These are phyloP conservation scores for Thraustotheca clavata DNA, from an alignment of 352 stramenopile species.

Conservation along the genomic window DNA sequence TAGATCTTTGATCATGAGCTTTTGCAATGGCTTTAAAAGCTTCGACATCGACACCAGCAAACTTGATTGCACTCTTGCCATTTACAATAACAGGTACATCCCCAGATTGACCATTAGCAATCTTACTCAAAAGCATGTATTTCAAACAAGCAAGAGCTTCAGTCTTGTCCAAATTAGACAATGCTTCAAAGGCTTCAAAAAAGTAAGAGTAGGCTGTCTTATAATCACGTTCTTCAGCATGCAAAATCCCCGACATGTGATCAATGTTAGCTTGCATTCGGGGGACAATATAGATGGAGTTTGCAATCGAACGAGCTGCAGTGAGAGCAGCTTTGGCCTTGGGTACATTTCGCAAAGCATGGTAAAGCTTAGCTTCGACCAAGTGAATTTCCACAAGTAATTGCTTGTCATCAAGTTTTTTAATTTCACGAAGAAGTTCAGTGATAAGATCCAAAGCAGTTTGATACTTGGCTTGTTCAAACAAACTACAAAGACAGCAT, in stretches of 20 bases:
- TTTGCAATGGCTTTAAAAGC: slow-evolving; percentile 94
- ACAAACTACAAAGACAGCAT: slow-evolving; percentile 41
- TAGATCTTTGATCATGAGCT: slow-evolving; percentile 90
- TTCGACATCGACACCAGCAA: slow-evolving; percentile 93
- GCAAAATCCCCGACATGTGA: slow-evolving; percentile 95
- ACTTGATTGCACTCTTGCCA: slow-evolving; percentile 96
- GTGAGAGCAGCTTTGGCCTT: slow-evolving; percentile 96
- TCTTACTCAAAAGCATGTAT: slow-evolving; percentile 98
- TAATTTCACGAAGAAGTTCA: slow-evolving; percentile 93
- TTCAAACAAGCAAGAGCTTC: slow-evolving; percentile 88
- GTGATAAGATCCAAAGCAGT: slow-evolving; percentile 91
- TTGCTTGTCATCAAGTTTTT: slow-evolving; percentile 99
- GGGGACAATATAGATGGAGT: slow-evolving; percentile 96
- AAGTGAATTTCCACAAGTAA: slow-evolving; percentile 98
- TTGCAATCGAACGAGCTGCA: slow-evolving; percentile 94
- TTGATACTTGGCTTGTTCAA: slow-evolving; percentile 87
- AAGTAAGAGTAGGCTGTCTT: slow-evolving; percentile 99
- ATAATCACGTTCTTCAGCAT: slow-evolving; percentile 98
- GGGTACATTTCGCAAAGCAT: slow-evolving; percentile 95
- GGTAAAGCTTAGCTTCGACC: slow-evolving; percentile 96
- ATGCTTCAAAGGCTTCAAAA: slow-evolving; percentile 95
- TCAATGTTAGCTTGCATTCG: slow-evolving; percentile 93
- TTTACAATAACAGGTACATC: slow-evolving; percentile 95
- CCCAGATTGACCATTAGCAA: slow-evolving; percentile 85
- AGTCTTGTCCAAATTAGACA: slow-evolving; percentile 86